phyloP scores from a whole-genome alignment of 306 rosid genomes.

The Acacia melanoxylon region DNA sequence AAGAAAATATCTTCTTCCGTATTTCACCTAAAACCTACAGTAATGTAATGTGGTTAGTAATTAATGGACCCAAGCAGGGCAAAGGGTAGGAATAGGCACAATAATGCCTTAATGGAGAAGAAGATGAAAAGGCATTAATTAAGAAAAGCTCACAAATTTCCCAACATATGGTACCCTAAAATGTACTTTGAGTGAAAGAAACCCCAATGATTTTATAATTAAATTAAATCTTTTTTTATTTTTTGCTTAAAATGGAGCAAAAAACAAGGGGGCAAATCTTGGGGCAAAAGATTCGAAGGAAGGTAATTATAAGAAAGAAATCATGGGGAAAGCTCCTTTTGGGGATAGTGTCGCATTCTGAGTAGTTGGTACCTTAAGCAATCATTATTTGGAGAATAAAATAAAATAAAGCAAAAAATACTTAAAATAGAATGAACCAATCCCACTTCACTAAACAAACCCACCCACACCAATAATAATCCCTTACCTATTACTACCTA shows the following conservation, averaged over 20 bases:
- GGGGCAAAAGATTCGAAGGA: constrained; percentile 30
- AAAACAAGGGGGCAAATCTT: constrained; percentile 17
- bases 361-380: constrained; percentile 35
- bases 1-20: too few relatives aligned
- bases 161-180: not conserved
- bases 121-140: not conserved
- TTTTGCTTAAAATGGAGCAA: constrained; percentile 27
- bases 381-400: not conserved
- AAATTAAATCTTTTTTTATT: too few relatives aligned
- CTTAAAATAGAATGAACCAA: not conserved
- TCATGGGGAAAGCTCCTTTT: not conserved
- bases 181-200: constrained; percentile 2
- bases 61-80: too few relatives aligned
- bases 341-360: constrained; percentile 27
- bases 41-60: too few relatives aligned
- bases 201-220: not conserved
- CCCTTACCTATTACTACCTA: not conserved
- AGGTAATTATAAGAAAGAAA: constrained; percentile 23
- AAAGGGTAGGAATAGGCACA: not conserved
- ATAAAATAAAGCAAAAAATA: not conserved
- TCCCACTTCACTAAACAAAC: constrained; percentile 20
- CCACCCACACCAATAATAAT: constrained; percentile 3
- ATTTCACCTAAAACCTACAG: too few relatives aligned
- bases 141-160: constrained; percentile 11
- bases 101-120: constrained; percentile 26